Evolutionary conservation across 768 basidiomycete species (phyloP), one percentile per base, ranked within the genome.

Genomic region (Inosperma sp.): DNA sequence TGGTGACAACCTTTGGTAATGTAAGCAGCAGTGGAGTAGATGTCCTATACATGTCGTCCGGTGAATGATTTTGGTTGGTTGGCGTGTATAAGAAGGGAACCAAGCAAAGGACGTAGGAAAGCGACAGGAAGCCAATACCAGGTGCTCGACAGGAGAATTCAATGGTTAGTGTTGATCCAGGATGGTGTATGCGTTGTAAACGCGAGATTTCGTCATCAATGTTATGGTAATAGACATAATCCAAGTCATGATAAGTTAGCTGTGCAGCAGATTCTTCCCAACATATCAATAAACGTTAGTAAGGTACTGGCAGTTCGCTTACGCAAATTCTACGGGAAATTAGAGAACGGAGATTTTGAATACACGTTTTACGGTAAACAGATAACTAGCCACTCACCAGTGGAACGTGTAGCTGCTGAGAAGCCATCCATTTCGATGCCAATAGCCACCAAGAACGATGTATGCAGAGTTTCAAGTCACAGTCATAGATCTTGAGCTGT

Each of bases 111-210:
- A 75, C 57, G 56, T 73, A 76, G 2, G 64, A 49, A 3, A 63
- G 56, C 30, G 71, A 70, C 35, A 74, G 57, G 23, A 66, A 62
- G 5, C 63, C 48, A 37, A 75, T 55, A 25, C 61, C 62, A 0
- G 69, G 52, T 7, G 72, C 65, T 48, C 78, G 67, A 5, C 74
- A 65, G 4, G 70, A 68, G 54, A 74, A 68, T 26, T 67, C 62
- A 39, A 74, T 52, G 3, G 48, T 51, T 12, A 60, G 56, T 7
- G 54, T 45, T 17, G 56, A 46, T 30, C 54, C 59, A 2, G 57
- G 46, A 12, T 44, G 54, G 25, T 65, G 56, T 17, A 46, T 51
- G n/a, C 27, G 36, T 40, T 64, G 57, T 31, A 69, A 61, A 25
- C 47, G 48, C 13, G 47, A 58, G 19, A 72, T 47, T 39, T 60